These are phyloP conservation scores for Tricholoma bakamatsutake DNA, from an alignment of 768 basidiomycete genomes.

Conservation along the genomic window DNA sequence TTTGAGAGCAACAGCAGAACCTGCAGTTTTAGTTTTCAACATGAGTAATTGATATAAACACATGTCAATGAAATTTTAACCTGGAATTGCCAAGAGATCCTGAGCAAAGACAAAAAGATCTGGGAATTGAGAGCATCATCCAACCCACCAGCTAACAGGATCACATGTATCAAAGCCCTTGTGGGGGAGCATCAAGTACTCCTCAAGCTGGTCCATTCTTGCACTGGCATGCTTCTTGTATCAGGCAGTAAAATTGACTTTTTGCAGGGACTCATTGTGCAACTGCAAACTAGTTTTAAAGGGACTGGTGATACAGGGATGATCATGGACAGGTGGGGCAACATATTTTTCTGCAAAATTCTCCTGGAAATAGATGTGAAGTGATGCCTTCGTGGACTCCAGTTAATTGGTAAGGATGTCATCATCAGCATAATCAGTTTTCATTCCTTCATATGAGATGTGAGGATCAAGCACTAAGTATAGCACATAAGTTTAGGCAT, in stretches of 20 bases:
- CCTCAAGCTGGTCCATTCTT: no score
- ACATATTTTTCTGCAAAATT: neutral
- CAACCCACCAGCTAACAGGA: no score
- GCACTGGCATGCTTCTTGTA: neutral
- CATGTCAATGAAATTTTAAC: no score
- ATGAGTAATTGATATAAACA: neutral
- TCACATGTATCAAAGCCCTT: neutral
- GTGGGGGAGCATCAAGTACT: neutral
- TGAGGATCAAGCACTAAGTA: slow-evolving; percentile 26
- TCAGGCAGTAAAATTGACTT: neutral
- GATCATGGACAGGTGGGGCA: neutral
- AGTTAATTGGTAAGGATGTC: slow-evolving; percentile 8
- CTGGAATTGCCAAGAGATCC: no score
- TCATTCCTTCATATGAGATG: slow-evolving; percentile 19
- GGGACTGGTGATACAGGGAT: neutral
- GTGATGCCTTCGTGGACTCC: slow-evolving; percentile 3
- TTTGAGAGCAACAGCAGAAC: slow-evolving; percentile 13
- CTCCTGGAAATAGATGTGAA: neutral
- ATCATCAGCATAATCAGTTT: slow-evolving; percentile 17
- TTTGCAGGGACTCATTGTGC: neutral
- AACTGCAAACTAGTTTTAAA: no score
- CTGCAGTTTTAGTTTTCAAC: neutral
- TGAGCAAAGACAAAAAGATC: neutral
- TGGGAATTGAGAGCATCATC: no score
- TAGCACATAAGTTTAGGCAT: neutral